A percentile compares a stretch with the other conserved stretches of the same genome.
These are phyloP conservation scores for Aspergillus aculeatinus DNA, from an alignment of 2,329 filamentous ascomycete species.

Conservation along the genomic window DNA sequence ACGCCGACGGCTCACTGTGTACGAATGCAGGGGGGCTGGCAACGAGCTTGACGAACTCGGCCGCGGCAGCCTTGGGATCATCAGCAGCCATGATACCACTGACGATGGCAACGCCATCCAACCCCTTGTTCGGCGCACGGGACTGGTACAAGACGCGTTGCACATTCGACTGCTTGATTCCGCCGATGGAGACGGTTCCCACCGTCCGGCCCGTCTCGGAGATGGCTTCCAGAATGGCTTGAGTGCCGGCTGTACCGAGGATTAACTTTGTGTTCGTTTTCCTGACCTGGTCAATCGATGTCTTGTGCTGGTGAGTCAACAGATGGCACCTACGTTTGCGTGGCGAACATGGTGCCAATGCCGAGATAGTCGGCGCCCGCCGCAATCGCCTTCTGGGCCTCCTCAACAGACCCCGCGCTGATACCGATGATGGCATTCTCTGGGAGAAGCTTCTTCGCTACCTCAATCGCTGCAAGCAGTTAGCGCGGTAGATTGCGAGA, in stretches of 20 bases:
- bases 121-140: slow-evolving; percentile 53
- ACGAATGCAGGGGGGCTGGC: slow-evolving; percentile 38
- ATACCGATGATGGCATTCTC: slow-evolving; percentile 80
- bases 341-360: slow-evolving; percentile 85
- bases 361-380: slow-evolving; percentile 88
- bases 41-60: slow-evolving; percentile 59
- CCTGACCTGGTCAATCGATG: slow-evolving; percentile 41
- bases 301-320: not conserved
- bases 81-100: slow-evolving; percentile 78
- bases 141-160: slow-evolving; percentile 74
- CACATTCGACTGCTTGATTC: slow-evolving; percentile 75
- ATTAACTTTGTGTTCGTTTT: slow-evolving; percentile 86
- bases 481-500: slow-evolving; percentile 1
- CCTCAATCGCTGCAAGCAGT: slow-evolving; percentile 52
- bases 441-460: slow-evolving; percentile 72
- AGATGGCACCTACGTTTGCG: slow-evolving; percentile 63
- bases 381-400: slow-evolving; percentile 69
- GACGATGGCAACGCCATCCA: slow-evolving; percentile 84
- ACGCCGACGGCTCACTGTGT: slow-evolving; percentile 28
- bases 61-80: slow-evolving; percentile 65
- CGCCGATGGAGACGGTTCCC: slow-evolving; percentile 76
- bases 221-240: slow-evolving; percentile 64
- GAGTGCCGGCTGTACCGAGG: slow-evolving; percentile 71
- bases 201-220: slow-evolving; percentile 44
- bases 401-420: slow-evolving; percentile 71